Conservation (phyloP, 257 asterid species). For the Cordia subcordata region DNA sequence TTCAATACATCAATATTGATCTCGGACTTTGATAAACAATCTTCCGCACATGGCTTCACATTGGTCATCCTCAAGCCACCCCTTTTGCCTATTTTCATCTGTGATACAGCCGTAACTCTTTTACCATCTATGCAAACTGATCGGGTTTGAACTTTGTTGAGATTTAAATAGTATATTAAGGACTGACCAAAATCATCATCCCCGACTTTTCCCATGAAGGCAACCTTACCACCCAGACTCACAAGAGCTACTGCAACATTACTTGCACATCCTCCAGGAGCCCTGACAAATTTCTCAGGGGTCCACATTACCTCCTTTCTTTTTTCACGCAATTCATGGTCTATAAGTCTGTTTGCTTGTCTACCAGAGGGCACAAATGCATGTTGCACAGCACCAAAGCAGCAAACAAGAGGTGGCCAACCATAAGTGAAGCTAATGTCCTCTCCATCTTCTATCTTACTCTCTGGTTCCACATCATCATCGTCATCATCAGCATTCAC, state of each 20-base stretch:
- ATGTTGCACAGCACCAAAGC: constrained; percentile 85
- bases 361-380: constrained; percentile 86
- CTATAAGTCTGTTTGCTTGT: constrained; percentile 70
- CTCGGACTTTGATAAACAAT: constrained; percentile 69
- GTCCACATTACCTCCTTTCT: constrained; percentile 60
- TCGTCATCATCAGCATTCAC: constrained; percentile 54
- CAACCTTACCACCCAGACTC: constrained; percentile 86
- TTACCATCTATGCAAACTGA: constrained; percentile 58
- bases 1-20: constrained; percentile 82
- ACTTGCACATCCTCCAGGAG: constrained; percentile 84
- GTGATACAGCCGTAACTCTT: constrained; percentile 56
- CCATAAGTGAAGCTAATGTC: constrained; percentile 83
- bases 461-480: constrained; percentile 44
- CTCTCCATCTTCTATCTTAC: constrained; percentile 64
- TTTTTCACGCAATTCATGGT: constrained; percentile 67
- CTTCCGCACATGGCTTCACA: constrained; percentile 75
- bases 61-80: constrained; percentile 66
- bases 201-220: constrained; percentile 96
- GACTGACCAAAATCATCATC: constrained; percentile 79
- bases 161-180: constrained; percentile 55
- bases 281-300: constrained; percentile 82
- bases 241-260: constrained; percentile 91
- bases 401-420: constrained; percentile 98
- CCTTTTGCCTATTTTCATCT: constrained; percentile 65
- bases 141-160: constrained; percentile 73